These are phyloP conservation scores for Verticillium klebahnii DNA, from an alignment of 2,329 filamentous ascomycete genomes.

Conservation along the genomic window DNA sequence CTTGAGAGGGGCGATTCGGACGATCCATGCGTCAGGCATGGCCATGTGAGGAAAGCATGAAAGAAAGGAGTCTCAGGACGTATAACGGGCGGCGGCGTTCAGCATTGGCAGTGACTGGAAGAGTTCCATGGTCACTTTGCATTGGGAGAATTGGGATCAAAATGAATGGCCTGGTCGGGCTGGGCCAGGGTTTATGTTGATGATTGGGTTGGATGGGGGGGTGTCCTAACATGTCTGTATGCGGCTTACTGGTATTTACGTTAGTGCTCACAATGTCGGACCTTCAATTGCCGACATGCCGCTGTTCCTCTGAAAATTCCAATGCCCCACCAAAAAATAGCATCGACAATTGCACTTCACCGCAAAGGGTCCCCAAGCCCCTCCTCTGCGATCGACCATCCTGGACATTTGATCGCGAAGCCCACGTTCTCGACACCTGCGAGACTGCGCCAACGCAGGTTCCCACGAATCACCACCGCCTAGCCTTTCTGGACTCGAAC, in stretches of 20 bases:
- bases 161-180: background rate
- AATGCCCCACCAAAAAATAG: constrained; percentile 2
- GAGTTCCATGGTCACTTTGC: background rate
- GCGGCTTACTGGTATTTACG: background rate
- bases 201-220: background rate
- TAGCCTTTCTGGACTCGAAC: background rate
- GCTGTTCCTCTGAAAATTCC: constrained; percentile 1
- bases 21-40: background rate
- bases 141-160: background rate
- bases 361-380: background rate
- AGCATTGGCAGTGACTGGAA: background rate
- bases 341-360: constrained; percentile 1
- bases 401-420: background rate
- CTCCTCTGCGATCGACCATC: background rate
- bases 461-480: background rate
- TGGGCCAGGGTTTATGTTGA: background rate
- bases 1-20: background rate
- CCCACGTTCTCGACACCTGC: background rate
- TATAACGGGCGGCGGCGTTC: background rate
- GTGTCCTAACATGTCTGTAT: background rate
- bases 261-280: background rate
- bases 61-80: background rate
- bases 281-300: background rate
- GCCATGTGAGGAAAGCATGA: background rate
- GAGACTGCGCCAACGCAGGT: background rate